Conservation (phyloP, 2,329 filamentous ascomycete species). For the Fusarium vanettenii region DNA sequence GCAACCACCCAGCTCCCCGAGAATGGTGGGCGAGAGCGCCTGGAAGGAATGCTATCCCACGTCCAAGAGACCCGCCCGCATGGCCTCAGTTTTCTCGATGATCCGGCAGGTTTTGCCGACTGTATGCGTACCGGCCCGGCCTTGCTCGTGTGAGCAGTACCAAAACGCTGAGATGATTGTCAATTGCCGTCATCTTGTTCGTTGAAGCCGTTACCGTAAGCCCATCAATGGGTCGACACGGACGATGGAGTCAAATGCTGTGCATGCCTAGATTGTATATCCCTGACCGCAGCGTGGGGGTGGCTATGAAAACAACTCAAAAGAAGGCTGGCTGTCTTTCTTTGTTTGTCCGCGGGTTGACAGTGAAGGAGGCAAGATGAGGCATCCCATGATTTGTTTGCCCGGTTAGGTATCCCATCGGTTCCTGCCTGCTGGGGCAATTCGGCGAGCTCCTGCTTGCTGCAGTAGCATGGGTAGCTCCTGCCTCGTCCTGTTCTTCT, state of each 20-base stretch:
- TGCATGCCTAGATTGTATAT: neutral
- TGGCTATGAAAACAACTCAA: neutral
- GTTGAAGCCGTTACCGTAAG: neutral
- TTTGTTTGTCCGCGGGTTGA: neutral
- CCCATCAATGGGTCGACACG: neutral
- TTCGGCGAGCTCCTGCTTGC: neutral
- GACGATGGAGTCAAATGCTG: neutral
- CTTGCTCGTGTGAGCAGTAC: neutral
- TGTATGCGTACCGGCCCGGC: constrained; percentile 28
- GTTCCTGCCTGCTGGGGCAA: neutral
- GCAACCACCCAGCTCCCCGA: constrained; percentile 15
- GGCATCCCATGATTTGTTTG: neutral
- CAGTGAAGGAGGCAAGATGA: neutral
- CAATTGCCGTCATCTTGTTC: constrained; percentile 3
- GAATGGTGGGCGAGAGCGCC: constrained; percentile 9
- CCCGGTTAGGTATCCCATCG: neutral
- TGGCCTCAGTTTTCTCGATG: neutral
- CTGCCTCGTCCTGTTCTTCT: neutral
- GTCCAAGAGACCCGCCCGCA: neutral
- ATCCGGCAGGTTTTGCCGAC: constrained; percentile 1
- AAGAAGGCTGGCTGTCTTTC: neutral
- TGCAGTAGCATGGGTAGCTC: neutral
- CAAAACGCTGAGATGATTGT: neutral
- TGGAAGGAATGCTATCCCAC: constrained; percentile 4
- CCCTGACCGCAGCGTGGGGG: neutral